Conservation (phyloP, 331 rosid species). For the Malus hybrid region DNA sequence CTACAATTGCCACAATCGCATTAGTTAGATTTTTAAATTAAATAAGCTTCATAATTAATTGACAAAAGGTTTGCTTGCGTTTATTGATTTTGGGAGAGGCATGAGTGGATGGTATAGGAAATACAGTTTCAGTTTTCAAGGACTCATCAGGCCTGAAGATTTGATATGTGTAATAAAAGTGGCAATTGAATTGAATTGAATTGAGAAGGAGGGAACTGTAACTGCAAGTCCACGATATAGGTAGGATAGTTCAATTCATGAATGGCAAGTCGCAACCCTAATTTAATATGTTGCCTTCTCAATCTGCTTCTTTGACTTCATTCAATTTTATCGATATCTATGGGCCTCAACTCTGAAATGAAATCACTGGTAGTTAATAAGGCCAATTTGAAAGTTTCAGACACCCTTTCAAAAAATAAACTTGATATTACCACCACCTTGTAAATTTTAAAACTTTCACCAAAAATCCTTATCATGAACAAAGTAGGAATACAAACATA, state of each 20-base stretch:
- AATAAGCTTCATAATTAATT: background rate
- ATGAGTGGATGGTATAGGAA: background rate
- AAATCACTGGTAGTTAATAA: background rate
- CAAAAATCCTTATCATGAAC: no score
- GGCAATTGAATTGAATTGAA: background rate
- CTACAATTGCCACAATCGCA: background rate
- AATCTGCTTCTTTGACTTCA: constrained; percentile 47
- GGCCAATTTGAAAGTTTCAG: background rate
- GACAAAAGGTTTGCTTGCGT: background rate
- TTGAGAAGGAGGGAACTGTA: background rate
- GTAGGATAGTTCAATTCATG: background rate
- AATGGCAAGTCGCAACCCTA: background rate
- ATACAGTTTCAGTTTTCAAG: background rate
- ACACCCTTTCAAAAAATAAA: no score
- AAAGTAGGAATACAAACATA: no score
- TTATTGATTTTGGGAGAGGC: background rate
- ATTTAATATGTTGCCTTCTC: constrained; percentile 17
- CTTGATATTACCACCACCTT: no score
- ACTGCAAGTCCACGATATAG: constrained; percentile 18
- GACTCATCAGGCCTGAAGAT: background rate
- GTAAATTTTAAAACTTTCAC: no score
- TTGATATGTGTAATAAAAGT: constrained; percentile 28
- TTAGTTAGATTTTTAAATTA: background rate
- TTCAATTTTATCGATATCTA: constrained; percentile 16
- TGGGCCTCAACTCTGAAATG: background rate